phyloP scores from a whole-genome alignment of 2,329 filamentous ascomycete genomes.

The Clarireedia hainanense region DNA sequence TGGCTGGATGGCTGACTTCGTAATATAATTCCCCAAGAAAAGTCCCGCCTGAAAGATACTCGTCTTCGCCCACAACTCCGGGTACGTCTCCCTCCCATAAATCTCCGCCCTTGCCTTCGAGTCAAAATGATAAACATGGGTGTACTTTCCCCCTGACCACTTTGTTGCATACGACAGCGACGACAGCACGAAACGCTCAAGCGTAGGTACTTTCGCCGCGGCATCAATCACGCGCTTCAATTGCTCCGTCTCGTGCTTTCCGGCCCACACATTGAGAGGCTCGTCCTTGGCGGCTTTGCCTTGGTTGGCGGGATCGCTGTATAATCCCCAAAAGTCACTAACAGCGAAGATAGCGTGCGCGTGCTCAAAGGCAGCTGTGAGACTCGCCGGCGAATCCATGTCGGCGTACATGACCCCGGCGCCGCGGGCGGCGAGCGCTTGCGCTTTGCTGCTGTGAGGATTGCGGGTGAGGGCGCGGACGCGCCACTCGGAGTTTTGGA shows the following conservation, averaged over 20 bases:
- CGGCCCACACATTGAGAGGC: constrained; percentile 31
- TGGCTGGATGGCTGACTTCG: too few relatives aligned
- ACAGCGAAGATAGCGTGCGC: constrained; percentile 46
- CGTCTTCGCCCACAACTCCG: not conserved
- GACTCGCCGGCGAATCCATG: constrained; percentile 33
- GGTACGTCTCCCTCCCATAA: too few relatives aligned
- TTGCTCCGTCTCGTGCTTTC: too few relatives aligned
- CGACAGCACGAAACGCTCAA: constrained; percentile 39
- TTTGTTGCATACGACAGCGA: constrained; percentile 41
- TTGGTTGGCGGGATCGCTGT: not conserved
- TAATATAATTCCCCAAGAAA: too few relatives aligned
- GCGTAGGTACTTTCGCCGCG: constrained; percentile 33
- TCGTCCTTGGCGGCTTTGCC: not conserved
- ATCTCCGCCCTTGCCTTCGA: constrained; percentile 39
- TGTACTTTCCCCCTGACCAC: constrained; percentile 38
- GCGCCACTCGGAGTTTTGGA: constrained; percentile 5
- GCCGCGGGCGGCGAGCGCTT: constrained; percentile 31
- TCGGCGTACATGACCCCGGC: constrained; percentile 37
- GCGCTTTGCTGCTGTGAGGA: constrained; percentile 29
- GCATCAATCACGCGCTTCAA: too few relatives aligned
- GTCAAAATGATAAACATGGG: constrained; percentile 46
- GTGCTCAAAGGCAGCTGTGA: constrained; percentile 35
- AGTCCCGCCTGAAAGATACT: not conserved
- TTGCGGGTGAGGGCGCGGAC: constrained; percentile 42
- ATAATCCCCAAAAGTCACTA: constrained; percentile 35